These are phyloP conservation scores for Leucoagaricus sp. DNA, from an alignment of 1,284 basidiomycete species.

Conservation along the genomic window DNA sequence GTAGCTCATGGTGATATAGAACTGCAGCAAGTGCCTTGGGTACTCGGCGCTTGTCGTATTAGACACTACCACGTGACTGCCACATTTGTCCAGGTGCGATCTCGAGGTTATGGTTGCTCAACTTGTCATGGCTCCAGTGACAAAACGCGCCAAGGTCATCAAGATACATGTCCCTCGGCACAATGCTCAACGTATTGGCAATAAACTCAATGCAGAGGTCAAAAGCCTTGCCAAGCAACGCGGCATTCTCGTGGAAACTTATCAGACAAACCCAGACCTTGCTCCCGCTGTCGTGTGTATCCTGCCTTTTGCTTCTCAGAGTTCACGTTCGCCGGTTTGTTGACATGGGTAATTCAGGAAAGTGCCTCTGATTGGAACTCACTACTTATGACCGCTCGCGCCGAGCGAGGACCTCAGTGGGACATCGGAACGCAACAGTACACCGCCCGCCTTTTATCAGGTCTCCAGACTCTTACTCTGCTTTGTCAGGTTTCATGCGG, in stretches of 20 bases:
- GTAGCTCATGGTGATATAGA: no score
- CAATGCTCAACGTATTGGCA: slow-evolving; percentile 68
- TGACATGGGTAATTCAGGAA: slow-evolving; percentile 47
- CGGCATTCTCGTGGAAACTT: slow-evolving; percentile 52
- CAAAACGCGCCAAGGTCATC: slow-evolving; percentile 48
- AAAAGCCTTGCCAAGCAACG: slow-evolving; percentile 53
- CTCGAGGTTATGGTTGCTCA: not conserved
- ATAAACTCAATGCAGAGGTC: slow-evolving; percentile 60
- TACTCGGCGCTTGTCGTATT: no score
- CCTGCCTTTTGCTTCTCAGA: not conserved
- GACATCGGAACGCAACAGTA: slow-evolving; percentile 83
- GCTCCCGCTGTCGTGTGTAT: slow-evolving; percentile 61
- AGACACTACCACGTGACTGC: slow-evolving; percentile 7
- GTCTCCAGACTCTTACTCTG: slow-evolving; percentile 21
- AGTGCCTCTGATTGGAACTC: slow-evolving; percentile 86
- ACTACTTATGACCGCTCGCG: slow-evolving; percentile 70
- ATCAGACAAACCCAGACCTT: slow-evolving; percentile 65
- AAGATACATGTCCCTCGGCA: slow-evolving; percentile 72
- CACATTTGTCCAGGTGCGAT: not conserved
- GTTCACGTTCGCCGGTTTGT: not conserved
- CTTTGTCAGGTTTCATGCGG: slow-evolving; percentile 63
- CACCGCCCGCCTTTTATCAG: slow-evolving; percentile 22
- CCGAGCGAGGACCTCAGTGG: slow-evolving; percentile 82
- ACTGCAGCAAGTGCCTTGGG: no score
- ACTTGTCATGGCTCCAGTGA: slow-evolving; percentile 54